Evolutionary conservation across 1,284 basidiomycete species (phyloP), one percentile per base, ranked within the genome.

Genomic region (Ceratorhiza oryzae-sativae): DNA sequence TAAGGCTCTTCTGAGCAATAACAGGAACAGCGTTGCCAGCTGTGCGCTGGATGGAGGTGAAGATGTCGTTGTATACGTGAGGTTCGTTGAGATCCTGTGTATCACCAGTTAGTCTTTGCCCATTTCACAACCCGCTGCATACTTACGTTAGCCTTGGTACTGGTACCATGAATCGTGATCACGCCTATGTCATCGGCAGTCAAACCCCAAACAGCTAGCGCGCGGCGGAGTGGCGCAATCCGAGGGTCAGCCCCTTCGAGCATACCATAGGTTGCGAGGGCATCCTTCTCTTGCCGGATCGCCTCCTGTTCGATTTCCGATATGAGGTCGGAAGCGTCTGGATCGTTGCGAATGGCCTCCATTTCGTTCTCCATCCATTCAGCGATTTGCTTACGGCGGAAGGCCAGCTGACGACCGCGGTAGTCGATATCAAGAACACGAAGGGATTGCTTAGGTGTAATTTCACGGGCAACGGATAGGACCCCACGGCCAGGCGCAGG

Each of bases 1-100:
- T 92, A 60, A 98, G 86, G 81, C 92, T 94, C 87, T 99, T 99
- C 82, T 99, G 97, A 1, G 97, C 94, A 82, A 98, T 93, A 78
- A 98, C 90, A 2, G 97, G 97, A 65, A 98, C 91, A 23, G 96
- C 96, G 80, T 98, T 98, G 72, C 95, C 95, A 59, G 89, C 87
- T 15, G 94, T 94, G 74, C 97, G 92, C 65, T 89, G 89, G 77
- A 98, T 90, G 71, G 89, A 88, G 46, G 87, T 88, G 82, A 99
- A 93, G 79, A 98, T 90, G 76, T 94, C 90, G 81, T 98, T 95
- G 92, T 97, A 98, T 73, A 98, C 95, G 77, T 91, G 89, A 6
- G 94, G 95, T 85, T 99, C 97, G 81, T 99, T 99, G 84, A 96
- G 94, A 86, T 99, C 96, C 86, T 88, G 72, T 55, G 76, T 49